These are phyloP conservation scores for Pneumocystis jirovecii DNA, from an alignment of 1,139 yeast genomes.

Conservation along the genomic window DNA sequence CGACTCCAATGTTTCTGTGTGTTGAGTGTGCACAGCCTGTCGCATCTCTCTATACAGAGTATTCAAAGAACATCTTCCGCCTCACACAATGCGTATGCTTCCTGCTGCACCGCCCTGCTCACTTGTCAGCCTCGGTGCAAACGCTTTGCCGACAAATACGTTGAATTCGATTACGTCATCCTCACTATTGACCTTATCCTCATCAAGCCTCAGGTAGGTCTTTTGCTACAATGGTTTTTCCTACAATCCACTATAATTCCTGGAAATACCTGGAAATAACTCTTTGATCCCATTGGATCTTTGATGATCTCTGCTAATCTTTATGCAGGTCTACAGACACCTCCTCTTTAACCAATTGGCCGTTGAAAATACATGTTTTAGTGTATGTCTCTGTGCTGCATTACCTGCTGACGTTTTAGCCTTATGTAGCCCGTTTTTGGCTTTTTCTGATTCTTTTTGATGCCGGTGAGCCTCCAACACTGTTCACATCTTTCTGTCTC, in stretches of 20 bases:
- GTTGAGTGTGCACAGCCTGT: constrained; percentile 68
- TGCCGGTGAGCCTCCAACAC: constrained; percentile 30
- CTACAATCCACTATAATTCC: too few relatives aligned
- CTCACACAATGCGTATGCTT: constrained; percentile 47
- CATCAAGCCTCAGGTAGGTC: constrained; percentile 53
- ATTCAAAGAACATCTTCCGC: constrained; percentile 65
- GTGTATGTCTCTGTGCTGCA: constrained; percentile 9
- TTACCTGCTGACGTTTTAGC: constrained; percentile 16
- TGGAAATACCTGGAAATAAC: too few relatives aligned
- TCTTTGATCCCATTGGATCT: too few relatives aligned
- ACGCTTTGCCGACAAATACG: constrained; percentile 72
- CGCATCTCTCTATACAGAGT: constrained; percentile 49
- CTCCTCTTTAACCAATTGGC: constrained; percentile 61
- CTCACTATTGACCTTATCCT: constrained; percentile 70
- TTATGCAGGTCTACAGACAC: constrained; percentile 71
- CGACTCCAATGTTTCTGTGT: constrained; percentile 32
- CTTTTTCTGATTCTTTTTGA: background rate
- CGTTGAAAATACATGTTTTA: constrained; percentile 7
- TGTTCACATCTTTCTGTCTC: constrained; percentile 17
- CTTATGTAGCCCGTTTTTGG: background rate
- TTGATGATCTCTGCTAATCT: too few relatives aligned
- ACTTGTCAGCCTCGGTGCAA: constrained; percentile 38
- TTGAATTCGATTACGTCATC: constrained; percentile 76
- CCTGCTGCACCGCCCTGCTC: background rate
- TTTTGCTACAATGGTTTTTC: background rate